Evolutionary conservation across 2,329 filamentous ascomycete genomes (phyloP), one percentile per base, ranked within the genome.

Genomic region (Cladophialophora chaetospira): DNA sequence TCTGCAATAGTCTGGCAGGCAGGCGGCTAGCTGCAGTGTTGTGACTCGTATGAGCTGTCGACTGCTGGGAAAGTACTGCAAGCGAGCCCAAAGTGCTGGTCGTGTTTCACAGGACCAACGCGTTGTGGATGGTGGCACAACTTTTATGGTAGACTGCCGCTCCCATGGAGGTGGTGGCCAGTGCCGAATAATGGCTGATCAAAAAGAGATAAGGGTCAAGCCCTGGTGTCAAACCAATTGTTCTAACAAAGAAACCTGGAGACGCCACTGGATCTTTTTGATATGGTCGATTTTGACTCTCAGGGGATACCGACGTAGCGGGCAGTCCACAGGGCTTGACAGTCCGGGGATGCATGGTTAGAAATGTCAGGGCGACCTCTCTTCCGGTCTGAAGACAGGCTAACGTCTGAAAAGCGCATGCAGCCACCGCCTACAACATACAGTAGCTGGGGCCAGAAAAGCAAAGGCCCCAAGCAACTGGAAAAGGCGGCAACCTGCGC

Each of bases 31-130:
- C 49, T 42, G 48, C 42, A 47, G 31, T n/a, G 36, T 28, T 36
- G 6, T 47, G 42, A 38, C 33, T 53, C 50, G 50, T 53, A 35
- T 44, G 44, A 46, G 29, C 23, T 21, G 28, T n/a, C 46, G 26
- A 19, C 15, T 15, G 17, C 3, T 28, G 13, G 28, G 17, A 43
- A 11, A 44, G 9, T 8, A 9, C 28, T 43, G 45, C 21, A 58
- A 44, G 50, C 44, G 29, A 36, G 50, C 38, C 50, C 55, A 26
- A 50, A 56, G 15, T 25, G 49, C 26, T 49, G 43, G 50, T 38
- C 40, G 19, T 28, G 55, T 58, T 43, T 46, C 50, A 58, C 55
- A 45, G 23, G 19, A 9, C 28, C 21, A 28, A 35, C 23, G 15
- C 15, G n/a, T 35, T n/a, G 26, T 31, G 53, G 44, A 33, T 48